phyloP scores from a whole-genome alignment of 169 alveolate genomes.

The Cryptosporidium meleagridis region DNA sequence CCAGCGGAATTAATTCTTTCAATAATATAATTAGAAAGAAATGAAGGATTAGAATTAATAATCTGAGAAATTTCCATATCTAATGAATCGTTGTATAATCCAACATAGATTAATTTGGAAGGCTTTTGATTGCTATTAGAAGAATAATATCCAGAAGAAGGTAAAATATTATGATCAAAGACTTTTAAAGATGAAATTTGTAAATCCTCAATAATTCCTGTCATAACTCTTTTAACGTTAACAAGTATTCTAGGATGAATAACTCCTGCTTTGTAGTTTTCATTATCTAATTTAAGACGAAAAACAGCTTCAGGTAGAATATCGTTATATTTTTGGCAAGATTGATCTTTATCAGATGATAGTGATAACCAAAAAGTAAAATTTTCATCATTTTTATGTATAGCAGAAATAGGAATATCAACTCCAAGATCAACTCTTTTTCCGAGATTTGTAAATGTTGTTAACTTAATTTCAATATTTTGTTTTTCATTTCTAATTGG shows the following conservation, averaged over 20 bases:
- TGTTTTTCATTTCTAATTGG: constrained; percentile 67
- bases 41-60: constrained; percentile 24
- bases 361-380: constrained; percentile 48
- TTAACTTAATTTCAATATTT: constrained; percentile 45
- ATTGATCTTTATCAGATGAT: constrained; percentile 19
- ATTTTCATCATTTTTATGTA: constrained; percentile 22
- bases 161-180: not conserved
- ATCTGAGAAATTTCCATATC: constrained; percentile 59
- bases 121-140: not conserved
- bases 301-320: constrained; percentile 71
- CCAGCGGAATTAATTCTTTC: constrained; percentile 30
- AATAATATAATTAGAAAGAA: constrained; percentile 26
- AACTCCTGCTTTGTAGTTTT: constrained; percentile 27
- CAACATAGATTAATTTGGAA: constrained; percentile 43
- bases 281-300: constrained; percentile 66
- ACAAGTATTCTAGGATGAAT: constrained; percentile 47
- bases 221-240: constrained; percentile 21
- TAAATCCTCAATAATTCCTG: constrained; percentile 57
- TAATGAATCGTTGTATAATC: constrained; percentile 46
- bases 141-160: constrained; percentile 6
- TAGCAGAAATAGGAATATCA: constrained; percentile 62
- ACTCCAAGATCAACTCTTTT: constrained; percentile 45
- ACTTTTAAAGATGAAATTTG: not conserved
- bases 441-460: constrained; percentile 45
- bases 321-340: constrained; percentile 52